Base-by-base conservation (phyloP, 75 land plant genomes). In the Gnetum montanum region DNA sequence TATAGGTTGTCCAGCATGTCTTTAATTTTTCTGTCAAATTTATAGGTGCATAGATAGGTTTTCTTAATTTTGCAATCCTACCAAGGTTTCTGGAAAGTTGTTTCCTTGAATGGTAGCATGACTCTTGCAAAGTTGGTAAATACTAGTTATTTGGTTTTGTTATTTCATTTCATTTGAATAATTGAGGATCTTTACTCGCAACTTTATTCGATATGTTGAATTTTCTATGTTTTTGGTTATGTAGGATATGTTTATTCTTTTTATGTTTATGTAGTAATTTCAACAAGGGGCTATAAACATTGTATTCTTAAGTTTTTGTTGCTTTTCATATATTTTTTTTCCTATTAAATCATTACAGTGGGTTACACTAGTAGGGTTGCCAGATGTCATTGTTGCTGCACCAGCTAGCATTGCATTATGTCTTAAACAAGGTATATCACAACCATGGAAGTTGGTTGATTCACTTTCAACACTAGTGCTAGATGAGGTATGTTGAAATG, bases 401-500 rank as follows among this genome's bases (percentile, higher is more conserved):
- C 98, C 98, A 19, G 82, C 76, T 47, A 83, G 96, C 59, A 65
- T 90, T 41, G 69, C 84, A 0, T 69, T 76, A 26, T 86, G 96
- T 59, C 48, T 90, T 55, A 58, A 82, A 6, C 49, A 67, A 37
- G 76, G 71, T 23, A 52, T 73, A 0, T 60, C 90, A 23, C 69
- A 66, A 16, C 16, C 81, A 7, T 40, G 68, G 2, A 54, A 80
- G 4, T 30, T 90, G 26, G 68, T 69, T 48, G 72, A 70, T 0
- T 85, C 82, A 20, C 71, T 94, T 37, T 71, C 84, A 10, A 73
- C 70, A 18, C 69, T 94, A 50, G 79, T 94, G 26, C 76, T 94
- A 7, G 98, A 94, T 54, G 98, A 94, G 91, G 95, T 89, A 54
- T n/a, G n/a, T n/a, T n/a, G n/a, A n/a, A n/a, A n/a, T n/a, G n/a